These are phyloP conservation scores for Collybiopsis confluens DNA, from an alignment of 768 basidiomycete genomes.

Conservation along the genomic window DNA sequence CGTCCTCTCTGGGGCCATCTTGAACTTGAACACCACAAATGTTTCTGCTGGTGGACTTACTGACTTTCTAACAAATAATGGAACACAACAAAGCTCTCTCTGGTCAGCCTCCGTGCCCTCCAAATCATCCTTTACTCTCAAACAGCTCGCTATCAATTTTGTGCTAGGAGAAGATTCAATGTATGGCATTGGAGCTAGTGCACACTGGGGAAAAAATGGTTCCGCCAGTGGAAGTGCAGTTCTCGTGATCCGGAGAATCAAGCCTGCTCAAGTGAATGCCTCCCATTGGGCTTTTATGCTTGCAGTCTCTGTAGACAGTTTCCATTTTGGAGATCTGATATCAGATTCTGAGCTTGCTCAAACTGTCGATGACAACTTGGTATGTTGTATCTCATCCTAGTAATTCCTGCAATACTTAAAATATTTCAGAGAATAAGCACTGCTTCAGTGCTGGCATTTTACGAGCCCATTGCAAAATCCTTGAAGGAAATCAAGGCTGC, in stretches of 20 bases:
- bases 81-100: not conserved
- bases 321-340: not conserved
- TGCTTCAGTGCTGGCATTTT: not conserved
- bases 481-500: not conserved
- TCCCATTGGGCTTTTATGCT: conserved; percentile 2
- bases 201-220: not conserved
- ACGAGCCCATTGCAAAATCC: not conserved
- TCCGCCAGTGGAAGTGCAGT: not conserved
- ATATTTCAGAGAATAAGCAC: not conserved
- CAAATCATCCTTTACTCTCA: not conserved
- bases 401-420: too few relatives aligned
- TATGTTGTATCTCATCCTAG: too few relatives aligned
- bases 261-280: not conserved
- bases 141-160: not conserved
- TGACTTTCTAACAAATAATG: not conserved
- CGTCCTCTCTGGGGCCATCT: not conserved
- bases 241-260: not conserved
- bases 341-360: not conserved
- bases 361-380: not conserved
- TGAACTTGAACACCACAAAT: not conserved
- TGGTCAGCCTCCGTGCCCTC: not conserved
- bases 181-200: not conserved
- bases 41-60: not conserved
- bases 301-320: not conserved
- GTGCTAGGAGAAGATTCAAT: not conserved